Evolutionary conservation across 345 rosid genomes (phyloP).

Genomic region (Gynandropsis gynandra): DNA sequence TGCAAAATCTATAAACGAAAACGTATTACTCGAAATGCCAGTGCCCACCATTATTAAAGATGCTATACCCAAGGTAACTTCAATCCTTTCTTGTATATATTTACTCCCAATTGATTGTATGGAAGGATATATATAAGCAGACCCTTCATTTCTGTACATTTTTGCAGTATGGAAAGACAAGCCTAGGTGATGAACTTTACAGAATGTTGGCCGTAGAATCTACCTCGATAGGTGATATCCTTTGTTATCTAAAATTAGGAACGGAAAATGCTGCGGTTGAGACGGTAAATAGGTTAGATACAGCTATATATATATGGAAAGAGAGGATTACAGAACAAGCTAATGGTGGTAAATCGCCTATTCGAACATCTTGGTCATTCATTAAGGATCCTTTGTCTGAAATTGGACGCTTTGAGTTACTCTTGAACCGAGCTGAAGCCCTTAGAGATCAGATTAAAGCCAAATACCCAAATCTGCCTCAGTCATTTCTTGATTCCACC

Average conservation of each 20-base stretch:
- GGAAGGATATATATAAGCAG: no score
- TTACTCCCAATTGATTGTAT: neutral
- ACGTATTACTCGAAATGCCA: constrained; percentile 80
- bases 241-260: constrained; percentile 35
- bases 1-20: constrained; percentile 75
- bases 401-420: constrained; percentile 41
- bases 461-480: constrained; percentile 66
- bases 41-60: constrained; percentile 61
- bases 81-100: neutral
- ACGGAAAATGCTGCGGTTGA: constrained; percentile 60
- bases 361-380: constrained; percentile 49
- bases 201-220: constrained; percentile 44
- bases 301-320: constrained; percentile 59
- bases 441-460: constrained; percentile 40
- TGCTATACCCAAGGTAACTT: constrained; percentile 71
- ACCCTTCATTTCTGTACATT: neutral
- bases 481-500: constrained; percentile 60
- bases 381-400: constrained; percentile 48
- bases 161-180: constrained; percentile 66
- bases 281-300: constrained; percentile 51
- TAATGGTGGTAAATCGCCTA: constrained; percentile 32
- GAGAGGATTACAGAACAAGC: constrained; percentile 44
- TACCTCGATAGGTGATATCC: constrained; percentile 35
- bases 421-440: constrained; percentile 43
- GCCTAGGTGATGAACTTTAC: constrained; percentile 61